Evolutionary conservation across 106 monocot species (phyloP).

Genomic region (Phalaenopsis aphrodite): DNA sequence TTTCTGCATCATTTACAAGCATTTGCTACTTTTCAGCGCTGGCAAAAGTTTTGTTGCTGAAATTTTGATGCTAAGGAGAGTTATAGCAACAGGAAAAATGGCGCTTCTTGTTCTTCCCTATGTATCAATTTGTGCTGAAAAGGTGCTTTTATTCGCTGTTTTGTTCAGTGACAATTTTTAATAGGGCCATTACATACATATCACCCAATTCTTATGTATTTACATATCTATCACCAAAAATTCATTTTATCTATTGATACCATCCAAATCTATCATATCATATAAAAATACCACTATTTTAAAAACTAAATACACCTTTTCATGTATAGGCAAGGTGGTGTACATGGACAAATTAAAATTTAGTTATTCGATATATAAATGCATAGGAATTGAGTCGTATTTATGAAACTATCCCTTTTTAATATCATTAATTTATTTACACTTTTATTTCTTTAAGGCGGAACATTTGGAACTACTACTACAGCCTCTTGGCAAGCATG

Average conservation of each 20-base stretch:
- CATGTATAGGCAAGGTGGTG: too few relatives aligned
- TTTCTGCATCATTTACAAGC: not conserved
- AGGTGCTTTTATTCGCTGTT: slow-evolving; percentile 35
- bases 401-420: not conserved
- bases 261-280: too few relatives aligned
- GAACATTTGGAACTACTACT: slow-evolving; percentile 84
- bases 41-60: slow-evolving; percentile 99
- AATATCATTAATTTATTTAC: not conserved
- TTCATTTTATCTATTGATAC: too few relatives aligned
- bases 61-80: slow-evolving; percentile 86
- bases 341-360: too few relatives aligned
- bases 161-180: not conserved
- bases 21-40: slow-evolving; percentile 46
- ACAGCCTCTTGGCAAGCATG: slow-evolving; percentile 95
- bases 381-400: too few relatives aligned
- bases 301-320: too few relatives aligned
- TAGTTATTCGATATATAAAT: too few relatives aligned
- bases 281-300: too few relatives aligned
- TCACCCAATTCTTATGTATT: too few relatives aligned
- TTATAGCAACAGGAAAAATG: slow-evolving; percentile 80
- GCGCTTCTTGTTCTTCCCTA: slow-evolving; percentile 95
- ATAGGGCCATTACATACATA: too few relatives aligned
- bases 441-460: slow-evolving; percentile 33
- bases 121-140: slow-evolving; percentile 97
- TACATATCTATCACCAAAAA: too few relatives aligned